Evolutionary conservation across 768 basidiomycete species (phyloP), one percentile per base, ranked within the genome.

Genomic region (Lyophyllum semitale): DNA sequence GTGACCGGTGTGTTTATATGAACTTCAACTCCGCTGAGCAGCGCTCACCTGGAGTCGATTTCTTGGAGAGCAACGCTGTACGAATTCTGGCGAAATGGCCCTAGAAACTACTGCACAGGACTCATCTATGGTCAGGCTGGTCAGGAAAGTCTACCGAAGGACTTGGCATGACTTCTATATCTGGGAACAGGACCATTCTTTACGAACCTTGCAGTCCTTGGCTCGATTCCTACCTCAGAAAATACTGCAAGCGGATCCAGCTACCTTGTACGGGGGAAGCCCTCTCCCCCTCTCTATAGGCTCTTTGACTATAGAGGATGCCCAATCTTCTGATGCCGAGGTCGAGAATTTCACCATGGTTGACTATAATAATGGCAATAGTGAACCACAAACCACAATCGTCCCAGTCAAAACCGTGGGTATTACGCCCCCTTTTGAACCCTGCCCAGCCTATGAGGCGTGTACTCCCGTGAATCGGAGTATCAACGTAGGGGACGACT

Each of bases 401-500:
- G 23, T 68, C 27, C 17, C 53, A 6, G 61, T 51, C 25, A 23
- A 55, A 46, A 53, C 48, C 1, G 23, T 48, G 8, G 27, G 57
- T 48, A 44, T 64, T 33, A 12, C 26, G 23, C 65, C 68, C 23
- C 23, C 46, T 8, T 44, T 63, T 8, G 48, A 50, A 15, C 62
- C 68, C 1, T 68, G 65, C 59, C 72, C 81, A 0, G 59, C 66
- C 5, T 88, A 89, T 62, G 85, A 88, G 59, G 71, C 76, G 1
- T 87, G 84, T 62, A 73, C 84, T 2, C 83, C 86, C 1, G 58
- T 75, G 2, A 59, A 64, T 11, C 73, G 76, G 43, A 84, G 73
- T 43, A 70, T 84, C 15, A 73, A 77, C 42, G 70, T 73, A 17
- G 85, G 83, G 3, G 87, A 89, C 55, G 88, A 89, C 54, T 70